Base-by-base conservation (phyloP, 2,329 filamentous ascomycete species). In the Daldinia sp. region DNA sequence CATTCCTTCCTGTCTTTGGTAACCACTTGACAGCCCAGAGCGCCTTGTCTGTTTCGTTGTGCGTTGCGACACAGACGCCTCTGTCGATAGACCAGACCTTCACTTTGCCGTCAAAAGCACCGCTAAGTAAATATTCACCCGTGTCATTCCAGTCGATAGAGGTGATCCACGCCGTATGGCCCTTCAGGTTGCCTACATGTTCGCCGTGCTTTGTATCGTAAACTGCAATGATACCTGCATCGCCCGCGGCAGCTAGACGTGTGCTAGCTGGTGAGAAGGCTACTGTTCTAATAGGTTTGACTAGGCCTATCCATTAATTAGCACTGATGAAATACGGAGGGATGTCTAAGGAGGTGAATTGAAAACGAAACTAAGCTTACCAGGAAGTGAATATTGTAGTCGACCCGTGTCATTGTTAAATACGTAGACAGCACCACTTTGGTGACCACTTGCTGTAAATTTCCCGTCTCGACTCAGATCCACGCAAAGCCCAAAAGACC, bases 41-140 rank as follows among this genome's bases (percentile, higher is more conserved):
- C 0, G 90, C 88, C 80, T 92, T 92, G 71, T 95, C 94, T 5
- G 93, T 94, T 82, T 98, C 94, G 65, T 91, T 94, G 78, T 97
- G 93, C 9, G 96, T 99, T 12, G 95, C 94, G 50, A 99, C 96
- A 78, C 96, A 98, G 4, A 86, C 86, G 63, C 89, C 88, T 37
- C 90, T 88, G 75, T 97, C 94, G 66, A 98, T 88, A 33, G 93
- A 95, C 96, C 96, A 99, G 33, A 98, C 92, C 81, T 97, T 98
- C 68, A 92, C 93, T 80, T 97, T 98, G 41, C 96, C 95, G 77
- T 98, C 94, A 79, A 97, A 93, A 1, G 92, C 90, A 54, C 93
- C 93, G 76, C 92, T 97, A 2, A 98, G 85, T 12, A 99, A 83
- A 79, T 93, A 97, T 81, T 98, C 95, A 54, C 96, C 96, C 4